These are phyloP conservation scores for Thalassiosira livingstoniorum DNA, from an alignment of 352 stramenopile genomes.

Conservation along the genomic window DNA sequence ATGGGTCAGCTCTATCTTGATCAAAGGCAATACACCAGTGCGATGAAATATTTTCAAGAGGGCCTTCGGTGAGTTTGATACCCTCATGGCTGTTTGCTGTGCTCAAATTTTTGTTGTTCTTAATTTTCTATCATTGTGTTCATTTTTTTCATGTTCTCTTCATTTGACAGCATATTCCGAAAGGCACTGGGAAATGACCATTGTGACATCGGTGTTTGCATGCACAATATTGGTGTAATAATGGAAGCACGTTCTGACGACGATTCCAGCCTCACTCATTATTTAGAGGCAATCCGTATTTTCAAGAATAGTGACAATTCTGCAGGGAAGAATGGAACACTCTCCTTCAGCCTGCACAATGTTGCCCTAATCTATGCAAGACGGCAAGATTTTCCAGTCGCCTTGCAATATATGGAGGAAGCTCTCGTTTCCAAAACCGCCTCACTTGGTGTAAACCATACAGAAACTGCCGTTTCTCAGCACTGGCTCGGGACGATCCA, in stretches of 20 bases:
- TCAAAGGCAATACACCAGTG: slow-evolving; percentile 44
- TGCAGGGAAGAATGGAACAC: slow-evolving; percentile 42
- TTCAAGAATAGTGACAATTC: slow-evolving; percentile 44
- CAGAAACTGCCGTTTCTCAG: slow-evolving; percentile 65
- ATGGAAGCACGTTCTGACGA: slow-evolving; percentile 61
- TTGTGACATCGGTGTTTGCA: slow-evolving; percentile 61
- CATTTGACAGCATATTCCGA: no score
- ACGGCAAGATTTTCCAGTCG: slow-evolving; percentile 41
- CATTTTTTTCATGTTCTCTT: no score
- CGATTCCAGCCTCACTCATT: slow-evolving; percentile 51
- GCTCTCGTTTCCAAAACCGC: slow-evolving; percentile 56
- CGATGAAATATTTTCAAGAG: slow-evolving; percentile 62
- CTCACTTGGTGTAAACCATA: slow-evolving; percentile 49
- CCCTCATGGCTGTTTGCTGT: no score
- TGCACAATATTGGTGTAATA: slow-evolving; percentile 68
- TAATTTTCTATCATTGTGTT: no score
- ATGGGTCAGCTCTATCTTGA: slow-evolving; percentile 66
- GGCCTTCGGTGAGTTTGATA: no score
- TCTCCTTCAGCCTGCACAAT: slow-evolving; percentile 64
- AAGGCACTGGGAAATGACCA: slow-evolving; percentile 26
- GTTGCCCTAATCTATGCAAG: slow-evolving; percentile 54
- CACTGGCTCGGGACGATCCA: slow-evolving; percentile 70
- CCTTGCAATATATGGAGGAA: slow-evolving; percentile 66
- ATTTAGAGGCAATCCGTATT: slow-evolving; percentile 57
- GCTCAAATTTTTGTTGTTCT: no score